Percentiles rank a stretch among this genome's conserved stretches.
These are phyloP conservation scores for Gentiana straminea DNA, from an alignment of 257 asterid species.

Conservation along the genomic window DNA sequence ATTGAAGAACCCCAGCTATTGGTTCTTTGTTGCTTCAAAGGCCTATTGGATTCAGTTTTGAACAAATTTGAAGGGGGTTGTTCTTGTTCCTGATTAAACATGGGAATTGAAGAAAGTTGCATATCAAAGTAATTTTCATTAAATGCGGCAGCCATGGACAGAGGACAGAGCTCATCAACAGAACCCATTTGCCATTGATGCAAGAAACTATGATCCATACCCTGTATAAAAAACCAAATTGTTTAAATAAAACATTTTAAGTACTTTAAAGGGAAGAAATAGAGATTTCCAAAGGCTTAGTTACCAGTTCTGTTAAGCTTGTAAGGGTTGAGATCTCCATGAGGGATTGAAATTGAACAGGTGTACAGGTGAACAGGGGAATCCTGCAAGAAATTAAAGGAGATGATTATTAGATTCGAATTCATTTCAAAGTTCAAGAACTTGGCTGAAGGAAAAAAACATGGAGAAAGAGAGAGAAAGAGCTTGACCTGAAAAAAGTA, in stretches of 20 bases:
- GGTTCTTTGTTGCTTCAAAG: conserved; percentile 39
- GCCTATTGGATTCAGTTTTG: conserved; percentile 17
- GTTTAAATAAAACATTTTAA: neutral
- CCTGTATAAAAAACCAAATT: conserved; percentile 21
- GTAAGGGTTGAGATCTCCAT: conserved; percentile 48
- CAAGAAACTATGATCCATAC: conserved; percentile 38
- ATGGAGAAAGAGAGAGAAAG: too few species aligned
- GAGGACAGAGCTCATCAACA: conserved; percentile 31
- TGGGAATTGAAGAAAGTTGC: conserved; percentile 17
- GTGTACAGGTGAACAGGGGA: neutral
- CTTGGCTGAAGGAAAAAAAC: too few species aligned
- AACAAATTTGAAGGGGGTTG: conserved; percentile 25
- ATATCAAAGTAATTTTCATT: conserved; percentile 13
- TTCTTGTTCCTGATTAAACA: conserved; percentile 30
- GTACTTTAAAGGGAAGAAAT: neutral
- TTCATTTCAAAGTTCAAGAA: too few species aligned
- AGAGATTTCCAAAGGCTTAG: neutral
- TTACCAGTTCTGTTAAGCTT: conserved; percentile 53
- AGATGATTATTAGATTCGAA: neutral
- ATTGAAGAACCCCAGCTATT: conserved; percentile 18
- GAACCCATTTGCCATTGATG: conserved; percentile 48
- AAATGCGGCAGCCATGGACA: conserved; percentile 27
- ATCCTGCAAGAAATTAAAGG: conserved; percentile 2
- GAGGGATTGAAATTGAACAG: neutral
- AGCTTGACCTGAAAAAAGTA: too few species aligned